Base-by-base conservation (phyloP, 352 stramenopile genomes). In the Pythium guiyangense region DNA sequence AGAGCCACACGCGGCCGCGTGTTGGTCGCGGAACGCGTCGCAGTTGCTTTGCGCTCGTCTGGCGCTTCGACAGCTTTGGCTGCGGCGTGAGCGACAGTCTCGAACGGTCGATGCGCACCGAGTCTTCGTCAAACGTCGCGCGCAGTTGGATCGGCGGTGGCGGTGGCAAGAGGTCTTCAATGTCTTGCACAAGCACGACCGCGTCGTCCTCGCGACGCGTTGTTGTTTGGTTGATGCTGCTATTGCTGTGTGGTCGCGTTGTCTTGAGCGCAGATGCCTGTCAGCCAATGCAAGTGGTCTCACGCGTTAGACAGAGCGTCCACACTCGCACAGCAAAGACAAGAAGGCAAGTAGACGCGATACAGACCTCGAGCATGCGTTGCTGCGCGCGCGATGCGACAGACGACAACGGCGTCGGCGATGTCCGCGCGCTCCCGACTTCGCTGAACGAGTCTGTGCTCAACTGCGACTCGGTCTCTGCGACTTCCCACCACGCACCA, bases 151-250 rank as follows among this genome's bases (percentile, higher is more conserved):
- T 52, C 59, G 72, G 66, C 11, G 77, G 82, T 20, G 66, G 66
- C 9, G 76, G 75, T 22, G 77, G 67, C 6, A 91, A 49, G 22
- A 93, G 29, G 37, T 91, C 81, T 54, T 90, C 78, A 46, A 89
- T 83, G 46, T 86, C 77, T 2, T 56, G 62, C 48, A 86, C 9
- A 4, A 74, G 53, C 4, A 79, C 68, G 2, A 64, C 71, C 51
- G 83, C 65, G 31, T 86, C 75, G 1, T 63, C 54, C 51, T 53
- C 35, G 11, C 27, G 49, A 20, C 6, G 39, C 27, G 20, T 27
- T 51, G 37, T n/a, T 27, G 20, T 18, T 52, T 27, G 39, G 29
- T 22, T n/a, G n/a, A n/a, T n/a, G n/a, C n/a, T n/a, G n/a, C n/a
- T n/a, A n/a, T 2, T 18, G 3, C 35, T 37, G 18, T 42, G n/a